A percentile compares a stretch with the other conserved stretches of the same genome.
These are phyloP conservation scores for Arthrobotrys megalospora DNA, from an alignment of 2,329 filamentous ascomycete species.

Conservation along the genomic window DNA sequence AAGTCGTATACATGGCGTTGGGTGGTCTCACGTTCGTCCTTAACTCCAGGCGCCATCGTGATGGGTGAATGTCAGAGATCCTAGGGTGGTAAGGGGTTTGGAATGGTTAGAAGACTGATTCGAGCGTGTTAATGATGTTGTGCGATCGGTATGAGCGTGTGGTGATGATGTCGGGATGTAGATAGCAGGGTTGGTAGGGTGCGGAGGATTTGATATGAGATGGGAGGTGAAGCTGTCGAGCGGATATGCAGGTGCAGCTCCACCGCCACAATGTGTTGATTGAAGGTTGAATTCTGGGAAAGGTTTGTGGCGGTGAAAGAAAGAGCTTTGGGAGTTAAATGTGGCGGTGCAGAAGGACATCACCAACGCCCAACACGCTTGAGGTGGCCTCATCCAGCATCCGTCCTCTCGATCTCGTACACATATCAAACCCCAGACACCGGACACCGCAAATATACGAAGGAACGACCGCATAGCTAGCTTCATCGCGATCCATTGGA, in stretches of 20 bases:
- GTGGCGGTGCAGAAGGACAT: background rate
- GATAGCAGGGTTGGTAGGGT: background rate
- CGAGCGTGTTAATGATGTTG: background rate
- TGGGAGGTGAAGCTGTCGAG: conserved; percentile 4
- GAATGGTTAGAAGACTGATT: background rate
- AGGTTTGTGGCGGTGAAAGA: background rate
- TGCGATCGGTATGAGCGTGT: background rate
- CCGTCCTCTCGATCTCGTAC: conserved; percentile 6
- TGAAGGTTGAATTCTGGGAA: background rate
- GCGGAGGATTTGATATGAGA: conserved; percentile 19
- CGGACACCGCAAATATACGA: background rate
- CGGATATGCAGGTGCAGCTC: conserved; percentile 2
- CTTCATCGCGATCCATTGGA: background rate
- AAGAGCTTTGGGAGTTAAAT: background rate
- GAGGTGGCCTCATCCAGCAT: conserved; percentile 29
- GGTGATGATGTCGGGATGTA: background rate
- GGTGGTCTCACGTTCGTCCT: conserved; percentile 53
- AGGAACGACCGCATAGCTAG: background rate
- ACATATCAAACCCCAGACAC: conserved; percentile 10
- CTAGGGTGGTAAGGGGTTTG: background rate
- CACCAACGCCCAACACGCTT: conserved; percentile 14
- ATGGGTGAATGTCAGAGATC: background rate
- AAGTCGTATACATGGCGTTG: background rate
- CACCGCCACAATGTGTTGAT: conserved; percentile 29
- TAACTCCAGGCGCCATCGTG: conserved; percentile 53